Evolutionary conservation across 179 eudicot species (phyloP).

Genomic region (Vitellaria paradoxa): DNA sequence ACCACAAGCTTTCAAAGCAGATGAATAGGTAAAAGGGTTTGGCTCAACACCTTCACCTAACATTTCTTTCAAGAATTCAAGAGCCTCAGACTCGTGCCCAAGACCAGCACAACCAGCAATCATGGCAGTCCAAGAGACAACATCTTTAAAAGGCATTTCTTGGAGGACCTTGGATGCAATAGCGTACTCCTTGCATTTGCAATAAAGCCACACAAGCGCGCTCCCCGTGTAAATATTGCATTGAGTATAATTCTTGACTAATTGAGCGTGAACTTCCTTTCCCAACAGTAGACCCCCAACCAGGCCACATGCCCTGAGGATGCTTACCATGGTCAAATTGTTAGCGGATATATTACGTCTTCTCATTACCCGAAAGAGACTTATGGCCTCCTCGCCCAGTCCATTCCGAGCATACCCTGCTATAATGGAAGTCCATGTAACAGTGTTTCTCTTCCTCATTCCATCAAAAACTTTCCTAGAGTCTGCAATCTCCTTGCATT

Average conservation of each 20-base stretch:
- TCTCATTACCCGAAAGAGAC: conserved; percentile 60
- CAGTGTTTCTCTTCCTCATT: conserved; percentile 72
- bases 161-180: conserved; percentile 62
- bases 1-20: conserved; percentile 82
- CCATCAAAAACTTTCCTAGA: conserved; percentile 62
- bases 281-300: conserved; percentile 47
- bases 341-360: conserved; percentile 61
- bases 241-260: conserved; percentile 53
- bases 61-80: conserved; percentile 71
- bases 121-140: conserved; percentile 86
- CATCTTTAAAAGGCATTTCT: conserved; percentile 73
- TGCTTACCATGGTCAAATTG: conserved; percentile 68
- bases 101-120: conserved; percentile 69
- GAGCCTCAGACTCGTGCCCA: conserved; percentile 83
- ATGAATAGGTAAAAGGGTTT: conserved; percentile 80
- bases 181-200: conserved; percentile 61
- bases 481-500: conserved; percentile 56
- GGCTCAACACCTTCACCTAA: conserved; percentile 74
- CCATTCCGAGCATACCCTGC: conserved; percentile 78
- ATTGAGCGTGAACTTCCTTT: conserved; percentile 75
- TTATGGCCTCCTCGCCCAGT: conserved; percentile 62
- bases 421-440: conserved; percentile 83
- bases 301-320: conserved; percentile 78
- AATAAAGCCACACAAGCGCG: conserved; percentile 84
- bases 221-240: conserved; percentile 64